phyloP scores from a whole-genome alignment of 192 early-diverging fungal genomes.

The Coemansia umbellata region DNA sequence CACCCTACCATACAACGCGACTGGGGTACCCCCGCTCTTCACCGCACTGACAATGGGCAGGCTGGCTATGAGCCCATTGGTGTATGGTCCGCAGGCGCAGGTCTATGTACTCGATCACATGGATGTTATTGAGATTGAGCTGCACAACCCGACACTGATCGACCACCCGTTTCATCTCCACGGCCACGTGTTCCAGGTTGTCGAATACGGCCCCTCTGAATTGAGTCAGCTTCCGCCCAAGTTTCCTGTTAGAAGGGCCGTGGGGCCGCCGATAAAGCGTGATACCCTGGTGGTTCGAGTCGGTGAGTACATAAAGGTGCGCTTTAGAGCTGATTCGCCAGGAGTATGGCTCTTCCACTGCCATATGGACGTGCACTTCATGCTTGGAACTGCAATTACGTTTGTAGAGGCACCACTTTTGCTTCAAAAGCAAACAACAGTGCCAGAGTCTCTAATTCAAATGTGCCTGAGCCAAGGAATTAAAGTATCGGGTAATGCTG shows the following conservation, averaged over 20 bases:
- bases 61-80: conserved; percentile 38
- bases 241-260: conserved; percentile 42
- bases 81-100: conserved; percentile 61
- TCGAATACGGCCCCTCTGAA: conserved; percentile 12
- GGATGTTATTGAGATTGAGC: conserved; percentile 50
- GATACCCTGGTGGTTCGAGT: conserved; percentile 65
- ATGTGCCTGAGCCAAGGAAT: neutral
- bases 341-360: conserved; percentile 81
- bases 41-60: conserved; percentile 57
- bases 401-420: conserved; percentile 68
- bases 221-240: too few relatives aligned
- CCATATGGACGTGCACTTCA: conserved; percentile 57
- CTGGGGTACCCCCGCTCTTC: conserved; percentile 59
- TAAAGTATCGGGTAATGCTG: neutral
- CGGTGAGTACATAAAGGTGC: conserved; percentile 57
- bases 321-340: conserved; percentile 75
- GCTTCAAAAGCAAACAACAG: conserved; percentile 45
- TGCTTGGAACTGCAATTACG: conserved; percentile 62
- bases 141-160: neutral
- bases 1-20: conserved; percentile 56
- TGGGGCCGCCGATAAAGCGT: conserved; percentile 58
- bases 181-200: conserved; percentile 13
- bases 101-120: conserved; percentile 59
- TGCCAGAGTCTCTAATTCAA: conserved; percentile 50
- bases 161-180: conserved; percentile 14